Conservation (phyloP, 208 protist species). For the Phytomonas francai region DNA sequence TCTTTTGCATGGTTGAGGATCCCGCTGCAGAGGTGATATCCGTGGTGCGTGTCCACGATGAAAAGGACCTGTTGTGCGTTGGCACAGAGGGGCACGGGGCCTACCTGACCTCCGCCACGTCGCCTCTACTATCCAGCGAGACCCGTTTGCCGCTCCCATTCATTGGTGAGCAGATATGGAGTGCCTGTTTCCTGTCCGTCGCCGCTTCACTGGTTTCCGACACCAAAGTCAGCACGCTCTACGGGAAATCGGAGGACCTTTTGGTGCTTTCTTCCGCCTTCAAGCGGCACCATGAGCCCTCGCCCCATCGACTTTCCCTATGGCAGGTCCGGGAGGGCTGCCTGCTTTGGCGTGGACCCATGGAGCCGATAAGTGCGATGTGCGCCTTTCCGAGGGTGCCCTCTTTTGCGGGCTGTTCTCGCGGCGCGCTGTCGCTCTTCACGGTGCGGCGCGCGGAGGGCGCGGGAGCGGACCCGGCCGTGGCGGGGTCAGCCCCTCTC, state of each 20-base stretch:
- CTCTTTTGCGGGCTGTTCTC: constrained; percentile 50
- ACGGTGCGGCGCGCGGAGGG: background rate
- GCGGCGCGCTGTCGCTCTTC: constrained; percentile 27
- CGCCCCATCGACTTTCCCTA: constrained; percentile 45
- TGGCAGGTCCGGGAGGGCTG: constrained; percentile 29
- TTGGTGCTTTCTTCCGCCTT: constrained; percentile 69
- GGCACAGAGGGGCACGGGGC: constrained; percentile 59
- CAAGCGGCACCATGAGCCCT: constrained; percentile 19
- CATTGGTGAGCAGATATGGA: constrained; percentile 45
- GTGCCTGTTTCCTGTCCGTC: constrained; percentile 47
- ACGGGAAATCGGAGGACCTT: constrained; percentile 16
- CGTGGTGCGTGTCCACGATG: constrained; percentile 49
- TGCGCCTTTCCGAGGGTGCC: constrained; percentile 28
- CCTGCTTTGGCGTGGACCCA: constrained; percentile 69
- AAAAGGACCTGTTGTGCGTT: constrained; percentile 43
- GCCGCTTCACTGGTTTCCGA: background rate
- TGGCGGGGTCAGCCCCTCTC: background rate
- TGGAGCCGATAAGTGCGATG: constrained; percentile 41
- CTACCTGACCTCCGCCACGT: constrained; percentile 46
- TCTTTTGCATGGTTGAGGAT: constrained; percentile 14
- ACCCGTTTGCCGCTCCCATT: constrained; percentile 42
- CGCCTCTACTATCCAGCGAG: constrained; percentile 22
- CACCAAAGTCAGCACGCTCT: background rate
- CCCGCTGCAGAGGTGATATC: constrained; percentile 25
- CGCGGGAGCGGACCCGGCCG: background rate